Evolutionary conservation across 768 basidiomycete species (phyloP), one percentile per base, ranked within the genome.

Genomic region (Lyophyllum shimeji): DNA sequence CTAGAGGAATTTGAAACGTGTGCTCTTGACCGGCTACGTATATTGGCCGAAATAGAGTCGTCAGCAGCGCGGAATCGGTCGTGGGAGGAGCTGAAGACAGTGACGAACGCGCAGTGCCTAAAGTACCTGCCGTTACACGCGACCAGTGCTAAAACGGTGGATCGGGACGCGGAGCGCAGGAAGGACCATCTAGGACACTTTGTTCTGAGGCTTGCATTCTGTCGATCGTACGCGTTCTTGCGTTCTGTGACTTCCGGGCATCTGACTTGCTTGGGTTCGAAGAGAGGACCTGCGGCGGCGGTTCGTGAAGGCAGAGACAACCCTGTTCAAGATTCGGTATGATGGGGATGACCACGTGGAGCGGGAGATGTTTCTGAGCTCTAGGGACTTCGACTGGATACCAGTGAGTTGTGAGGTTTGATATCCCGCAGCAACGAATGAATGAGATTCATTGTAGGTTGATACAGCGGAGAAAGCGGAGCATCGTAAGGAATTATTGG

Each of bases 1-100:
- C 77, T 98, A 17, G 97, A 98, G 68, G 91, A 98, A 60, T 99
- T 99, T 62, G 97, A 99, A 69, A 86, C 81, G 2, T 91, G 82
- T 67, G 97, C 97, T 0, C 78, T 99, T 20, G 86, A 96, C 61
- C 78, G 97, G 34, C 80, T 99, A 29, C 85, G 93, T 24, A 80
- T 97, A 17, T 81, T 97, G 17, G 89, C 90, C 15, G 93, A 95
- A 68, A 95, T 97, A 53, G 94, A 96, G 66, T 87, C 95, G 1
- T 93, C 90, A 3, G 83, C 85, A 58, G 90, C 87, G 9, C 88
- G 94, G 31, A 93, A 94, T 66, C 76, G 91, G 40, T 69, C 87
- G n/a, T 87, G 81, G 78, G 86, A 90, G 3, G 95, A 95, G 56
- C 76, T 92, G 51, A 85, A 79, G 70, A 72, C 63, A 0, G 81